Base-by-base conservation (phyloP, 768 basidiomycete species). In the Phylloporus sp. region DNA sequence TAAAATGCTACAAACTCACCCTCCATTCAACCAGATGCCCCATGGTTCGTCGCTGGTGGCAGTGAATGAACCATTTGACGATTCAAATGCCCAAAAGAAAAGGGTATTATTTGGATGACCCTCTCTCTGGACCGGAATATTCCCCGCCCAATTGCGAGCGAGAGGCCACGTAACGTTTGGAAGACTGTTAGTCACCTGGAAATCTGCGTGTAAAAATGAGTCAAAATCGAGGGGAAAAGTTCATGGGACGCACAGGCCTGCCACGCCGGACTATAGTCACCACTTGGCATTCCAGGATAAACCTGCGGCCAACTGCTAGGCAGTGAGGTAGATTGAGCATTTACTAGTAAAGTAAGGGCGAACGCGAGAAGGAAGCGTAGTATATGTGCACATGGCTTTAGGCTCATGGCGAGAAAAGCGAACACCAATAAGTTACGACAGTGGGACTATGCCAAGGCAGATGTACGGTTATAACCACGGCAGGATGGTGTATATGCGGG, bases 21-120 rank as follows among this genome's bases (percentile, higher is more conserved):
- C 85, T 69, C 85, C 86, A 53, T 86, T 86, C 23, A 88, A 64
- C 85, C 85, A 88, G 36, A 88, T 81, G 4, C 78, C 78, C 86
- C 86, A 87, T 2, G 86, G 86, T 18, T 81, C 72, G 13, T 67
- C 53, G n/a, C 63, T 61, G 24, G 40, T 5, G 49, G 61, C 67
- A 10, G 80, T 85, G 45, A 88, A 68, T 3, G 85, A 85, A 6
- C 80, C 82, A 16, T 70, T 59, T 1, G 68, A 65, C 28, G 78
- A 79, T 58, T 86, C 84, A 53, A 82, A 80, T 15, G 76, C 84
- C 70, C 78, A 75, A 63, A 86, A 86, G 69, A 85, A 86, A 15
- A 86, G 70, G 0, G 84, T 85, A 53, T 85, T 69, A 47, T 86
- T 85, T 0, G 81, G 81, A 62, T 84, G 84, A 24, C 75, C 76